Percentiles rank a stretch among this genome's conserved stretches.
Evolutionary conservation across 768 basidiomycete genomes (phyloP).

Genomic region (Terana coerulea): DNA sequence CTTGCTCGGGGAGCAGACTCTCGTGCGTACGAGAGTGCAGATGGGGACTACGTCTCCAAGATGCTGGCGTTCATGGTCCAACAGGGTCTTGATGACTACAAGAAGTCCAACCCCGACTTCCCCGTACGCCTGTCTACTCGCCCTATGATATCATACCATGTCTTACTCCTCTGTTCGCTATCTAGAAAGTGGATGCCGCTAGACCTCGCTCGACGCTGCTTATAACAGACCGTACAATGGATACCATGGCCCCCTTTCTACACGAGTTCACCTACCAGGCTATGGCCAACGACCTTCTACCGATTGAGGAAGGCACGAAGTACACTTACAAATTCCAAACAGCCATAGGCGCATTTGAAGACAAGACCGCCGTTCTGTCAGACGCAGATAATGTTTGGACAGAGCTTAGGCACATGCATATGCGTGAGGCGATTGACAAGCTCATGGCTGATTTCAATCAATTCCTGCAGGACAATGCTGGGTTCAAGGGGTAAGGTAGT

Average conservation of each 20-base stretch:
- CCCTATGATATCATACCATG: not conserved
- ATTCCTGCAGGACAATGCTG: slow-evolving; percentile 91
- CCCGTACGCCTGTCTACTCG: slow-evolving; percentile 57
- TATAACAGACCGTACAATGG: slow-evolving; percentile 97
- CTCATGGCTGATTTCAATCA: slow-evolving; percentile 94
- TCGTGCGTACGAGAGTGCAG: slow-evolving; percentile 64
- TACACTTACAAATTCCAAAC: slow-evolving; percentile 97
- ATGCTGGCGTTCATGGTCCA: slow-evolving; percentile 86
- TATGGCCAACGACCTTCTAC: slow-evolving; percentile 93
- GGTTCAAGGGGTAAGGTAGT: slow-evolving; percentile 88
- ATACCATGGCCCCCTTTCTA: slow-evolving; percentile 82
- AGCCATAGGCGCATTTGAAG: slow-evolving; percentile 79
- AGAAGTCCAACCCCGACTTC: slow-evolving; percentile 81
- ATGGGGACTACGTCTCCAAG: slow-evolving; percentile 75
- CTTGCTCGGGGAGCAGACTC: slow-evolving; percentile 71
- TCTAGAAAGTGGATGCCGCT: slow-evolving; percentile 48
- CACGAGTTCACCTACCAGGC: slow-evolving; percentile 99
- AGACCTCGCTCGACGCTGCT: slow-evolving; percentile 79
- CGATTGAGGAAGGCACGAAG: slow-evolving; percentile 79
- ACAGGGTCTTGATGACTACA: slow-evolving; percentile 79
- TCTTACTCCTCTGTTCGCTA: not conserved
- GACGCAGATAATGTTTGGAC: slow-evolving; percentile 92
- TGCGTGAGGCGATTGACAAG: slow-evolving; percentile 97
- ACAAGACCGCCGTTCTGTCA: slow-evolving; percentile 81
- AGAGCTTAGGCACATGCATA: slow-evolving; percentile 93